Evolutionary conservation across 1,139 yeast species (phyloP).

Genomic region (Wickerhamomyces sp.): DNA sequence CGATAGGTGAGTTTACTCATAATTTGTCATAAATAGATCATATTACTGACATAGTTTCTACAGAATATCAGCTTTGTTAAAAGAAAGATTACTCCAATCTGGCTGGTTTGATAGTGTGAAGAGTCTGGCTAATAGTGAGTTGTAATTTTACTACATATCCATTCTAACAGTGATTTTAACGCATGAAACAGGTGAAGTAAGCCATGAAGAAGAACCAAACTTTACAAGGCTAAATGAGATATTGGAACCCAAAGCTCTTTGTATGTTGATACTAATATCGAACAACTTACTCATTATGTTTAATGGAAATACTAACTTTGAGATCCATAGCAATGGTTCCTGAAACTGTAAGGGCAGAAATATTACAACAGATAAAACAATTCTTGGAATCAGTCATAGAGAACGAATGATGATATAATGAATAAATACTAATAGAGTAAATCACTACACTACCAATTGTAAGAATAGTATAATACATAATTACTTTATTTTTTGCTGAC

Average conservation of each 20-base stretch:
- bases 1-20: conserved; percentile 48
- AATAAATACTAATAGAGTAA: no score
- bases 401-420: conserved; percentile 21
- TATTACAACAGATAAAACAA: conserved; percentile 51
- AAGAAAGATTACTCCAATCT: conserved; percentile 60
- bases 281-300: no score
- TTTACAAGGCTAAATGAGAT: conserved; percentile 50
- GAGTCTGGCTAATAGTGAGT: conserved; percentile 44
- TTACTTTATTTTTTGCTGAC: no score
- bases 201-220: conserved; percentile 38
- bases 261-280: conserved; percentile 37
- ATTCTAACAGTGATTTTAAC: neutral
- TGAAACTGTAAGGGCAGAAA: conserved; percentile 53
- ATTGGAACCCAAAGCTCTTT: conserved; percentile 62
- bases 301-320: no score
- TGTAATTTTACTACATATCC: conserved; percentile 23
- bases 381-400: conserved; percentile 50
- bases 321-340: conserved; percentile 56
- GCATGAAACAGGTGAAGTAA: conserved; percentile 29
- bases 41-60: neutral
- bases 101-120: conserved; percentile 87
- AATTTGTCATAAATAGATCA: no score
- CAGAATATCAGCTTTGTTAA: conserved; percentile 53
- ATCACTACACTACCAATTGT: no score
- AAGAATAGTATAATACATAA: no score